Evolutionary conservation across 2,329 filamentous ascomycete genomes (phyloP).

Genomic region (Davidsoniella australis): DNA sequence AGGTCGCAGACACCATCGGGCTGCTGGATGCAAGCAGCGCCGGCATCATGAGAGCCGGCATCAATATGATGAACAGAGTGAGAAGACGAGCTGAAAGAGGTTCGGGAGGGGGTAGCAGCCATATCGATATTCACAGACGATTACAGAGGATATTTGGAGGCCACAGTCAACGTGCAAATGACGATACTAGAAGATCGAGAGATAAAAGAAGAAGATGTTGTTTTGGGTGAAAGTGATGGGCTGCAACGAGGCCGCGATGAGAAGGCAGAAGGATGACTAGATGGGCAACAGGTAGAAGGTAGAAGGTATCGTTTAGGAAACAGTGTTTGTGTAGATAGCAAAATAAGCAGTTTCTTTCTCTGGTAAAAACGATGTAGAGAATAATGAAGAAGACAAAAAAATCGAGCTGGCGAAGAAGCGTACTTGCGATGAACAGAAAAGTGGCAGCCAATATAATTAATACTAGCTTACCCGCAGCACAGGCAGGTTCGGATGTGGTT

Average conservation of each 20-base stretch:
- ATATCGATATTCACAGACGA: conserved; percentile 9
- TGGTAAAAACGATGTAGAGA: too few relatives aligned
- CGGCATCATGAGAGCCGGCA: conserved; percentile 1
- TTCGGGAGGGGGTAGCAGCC: conserved; percentile 5
- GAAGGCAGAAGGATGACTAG: neutral
- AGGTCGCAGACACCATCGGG: neutral
- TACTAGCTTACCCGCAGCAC: too few relatives aligned
- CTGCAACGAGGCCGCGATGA: neutral
- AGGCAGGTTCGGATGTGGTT: conserved; percentile 2
- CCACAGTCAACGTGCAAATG: neutral
- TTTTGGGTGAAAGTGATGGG: neutral
- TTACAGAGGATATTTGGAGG: neutral
- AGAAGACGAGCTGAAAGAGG: conserved; percentile 4
- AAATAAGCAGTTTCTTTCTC: too few relatives aligned
- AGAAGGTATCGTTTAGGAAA: neutral
- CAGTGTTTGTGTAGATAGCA: neutral
- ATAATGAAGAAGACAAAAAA: too few relatives aligned
- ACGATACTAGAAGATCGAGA: neutral
- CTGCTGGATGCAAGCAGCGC: neutral
- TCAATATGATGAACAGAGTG: conserved; percentile 6
- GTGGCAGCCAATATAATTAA: neutral
- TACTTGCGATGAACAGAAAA: neutral
- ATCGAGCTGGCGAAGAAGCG: neutral
- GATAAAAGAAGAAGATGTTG: neutral
- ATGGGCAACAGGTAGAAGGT: neutral